A percentile compares a stretch with the other conserved stretches of the same genome.
These are phyloP conservation scores for Lepraria neglecta DNA, from an alignment of 495 filamentous ascomycete genomes.

Conservation along the genomic window DNA sequence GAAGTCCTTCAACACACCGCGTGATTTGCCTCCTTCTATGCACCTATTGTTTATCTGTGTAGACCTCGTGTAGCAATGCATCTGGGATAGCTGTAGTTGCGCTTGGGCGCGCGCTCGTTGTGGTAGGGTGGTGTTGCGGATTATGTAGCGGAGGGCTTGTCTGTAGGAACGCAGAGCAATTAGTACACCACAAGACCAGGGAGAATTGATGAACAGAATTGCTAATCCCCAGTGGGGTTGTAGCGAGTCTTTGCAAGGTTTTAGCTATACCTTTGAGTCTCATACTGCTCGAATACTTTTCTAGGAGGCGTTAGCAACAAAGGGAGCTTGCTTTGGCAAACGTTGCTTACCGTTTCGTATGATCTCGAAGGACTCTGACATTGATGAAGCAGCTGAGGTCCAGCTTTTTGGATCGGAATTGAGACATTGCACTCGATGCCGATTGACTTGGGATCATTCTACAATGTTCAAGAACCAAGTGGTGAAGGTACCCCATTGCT, in stretches of 20 bases:
- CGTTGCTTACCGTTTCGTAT: conserved; percentile 65
- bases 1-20: conserved; percentile 84
- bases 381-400: conserved; percentile 84
- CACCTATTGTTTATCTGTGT: conserved; percentile 94
- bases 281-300: conserved; percentile 77
- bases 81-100: conserved; percentile 84
- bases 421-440: conserved; percentile 49
- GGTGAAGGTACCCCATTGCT: neutral
- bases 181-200: neutral
- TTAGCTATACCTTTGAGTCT: conserved; percentile 67
- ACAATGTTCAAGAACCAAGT: neutral
- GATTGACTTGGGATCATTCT: neutral
- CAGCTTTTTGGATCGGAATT: conserved; percentile 80
- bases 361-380: conserved; percentile 75
- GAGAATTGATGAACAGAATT: neutral
- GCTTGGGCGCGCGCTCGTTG: conserved; percentile 76
- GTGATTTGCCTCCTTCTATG: conserved; percentile 75
- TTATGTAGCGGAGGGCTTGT: conserved; percentile 92
- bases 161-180: conserved; percentile 38
- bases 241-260: conserved; percentile 18
- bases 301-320: conserved; percentile 20
- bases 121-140: conserved; percentile 84
- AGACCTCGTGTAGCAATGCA: conserved; percentile 87
- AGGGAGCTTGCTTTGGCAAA: neutral
- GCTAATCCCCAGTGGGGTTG: conserved; percentile 14